These are phyloP conservation scores for Capsicum chinense DNA, from an alignment of 257 asterid genomes.

Conservation along the genomic window DNA sequence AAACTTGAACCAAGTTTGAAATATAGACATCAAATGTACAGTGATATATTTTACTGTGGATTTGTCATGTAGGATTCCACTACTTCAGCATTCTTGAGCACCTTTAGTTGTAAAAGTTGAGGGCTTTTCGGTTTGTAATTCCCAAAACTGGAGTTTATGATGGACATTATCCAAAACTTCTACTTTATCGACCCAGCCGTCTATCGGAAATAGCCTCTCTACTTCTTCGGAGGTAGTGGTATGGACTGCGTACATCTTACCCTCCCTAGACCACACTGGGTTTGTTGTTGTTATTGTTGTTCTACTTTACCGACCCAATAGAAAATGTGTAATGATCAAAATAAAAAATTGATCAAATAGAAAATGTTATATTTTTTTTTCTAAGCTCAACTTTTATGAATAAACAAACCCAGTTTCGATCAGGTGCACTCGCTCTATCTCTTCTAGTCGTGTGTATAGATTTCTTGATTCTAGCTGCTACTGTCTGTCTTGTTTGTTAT, in stretches of 20 bases:
- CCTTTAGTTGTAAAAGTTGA: not conserved
- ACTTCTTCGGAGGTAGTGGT: too few relatives aligned
- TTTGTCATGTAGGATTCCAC: constrained; percentile 5
- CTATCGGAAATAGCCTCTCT: too few relatives aligned
- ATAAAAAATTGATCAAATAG: too few relatives aligned
- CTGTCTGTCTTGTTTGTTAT: too few relatives aligned
- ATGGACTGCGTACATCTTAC: too few relatives aligned
- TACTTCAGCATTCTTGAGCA: constrained; percentile 5
- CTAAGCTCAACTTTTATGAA: too few relatives aligned
- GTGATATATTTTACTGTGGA: not conserved
- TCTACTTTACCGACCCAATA: not conserved
- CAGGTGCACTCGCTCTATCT: too few relatives aligned
- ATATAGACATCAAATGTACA: not conserved
- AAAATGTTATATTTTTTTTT: too few relatives aligned
- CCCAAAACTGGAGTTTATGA: not conserved
- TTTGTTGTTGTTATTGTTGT: not conserved
- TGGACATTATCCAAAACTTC: not conserved
- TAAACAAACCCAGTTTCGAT: too few relatives aligned
- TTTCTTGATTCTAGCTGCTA: too few relatives aligned
- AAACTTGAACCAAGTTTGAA: not conserved
- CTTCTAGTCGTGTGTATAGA: too few relatives aligned
- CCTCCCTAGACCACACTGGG: too few relatives aligned
- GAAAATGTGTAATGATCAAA: constrained; percentile 1
- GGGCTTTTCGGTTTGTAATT: not conserved
- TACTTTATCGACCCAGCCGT: not conserved